Conservation (phyloP, 768 basidiomycete genomes). For the Imleria badia region DNA sequence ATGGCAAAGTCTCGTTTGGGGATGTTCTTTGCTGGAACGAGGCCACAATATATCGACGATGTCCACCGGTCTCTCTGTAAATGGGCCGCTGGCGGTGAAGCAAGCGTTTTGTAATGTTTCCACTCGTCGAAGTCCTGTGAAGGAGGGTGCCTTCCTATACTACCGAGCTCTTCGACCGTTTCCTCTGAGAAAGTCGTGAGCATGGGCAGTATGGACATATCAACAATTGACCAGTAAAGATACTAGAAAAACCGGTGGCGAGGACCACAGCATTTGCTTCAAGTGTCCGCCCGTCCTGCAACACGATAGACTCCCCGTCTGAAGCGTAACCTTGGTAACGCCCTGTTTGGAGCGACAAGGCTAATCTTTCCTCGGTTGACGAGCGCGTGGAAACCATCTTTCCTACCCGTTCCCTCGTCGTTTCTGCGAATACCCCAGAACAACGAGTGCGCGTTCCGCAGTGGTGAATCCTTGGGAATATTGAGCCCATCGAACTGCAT, state of each 20-base stretch:
- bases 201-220: neutral
- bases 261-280: constrained; percentile 50
- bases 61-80: constrained; percentile 36
- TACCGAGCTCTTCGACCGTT: constrained; percentile 49
- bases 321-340: constrained; percentile 9
- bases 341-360: constrained; percentile 30
- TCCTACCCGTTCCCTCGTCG: constrained; percentile 52
- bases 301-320: constrained; percentile 38
- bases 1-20: constrained; percentile 57
- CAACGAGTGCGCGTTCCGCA: constrained; percentile 40
- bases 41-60: constrained; percentile 56
- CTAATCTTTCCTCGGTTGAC: constrained; percentile 50
- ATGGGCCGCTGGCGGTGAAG: constrained; percentile 39
- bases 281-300: constrained; percentile 44
- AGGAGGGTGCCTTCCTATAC: constrained; percentile 42
- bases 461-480: constrained; percentile 49
- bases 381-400: constrained; percentile 50
- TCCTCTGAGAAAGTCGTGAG: constrained; percentile 34
- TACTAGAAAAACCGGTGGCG: constrained; percentile 50
- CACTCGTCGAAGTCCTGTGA: constrained; percentile 21
- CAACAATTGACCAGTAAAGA: constrained; percentile 37
- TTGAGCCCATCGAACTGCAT: constrained; percentile 6
- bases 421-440: constrained; percentile 47
- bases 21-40: constrained; percentile 63
- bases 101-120: constrained; percentile 38